These are phyloP conservation scores for Caryopteris hybrid DNA, from an alignment of 305 asterid genomes.

Conservation along the genomic window DNA sequence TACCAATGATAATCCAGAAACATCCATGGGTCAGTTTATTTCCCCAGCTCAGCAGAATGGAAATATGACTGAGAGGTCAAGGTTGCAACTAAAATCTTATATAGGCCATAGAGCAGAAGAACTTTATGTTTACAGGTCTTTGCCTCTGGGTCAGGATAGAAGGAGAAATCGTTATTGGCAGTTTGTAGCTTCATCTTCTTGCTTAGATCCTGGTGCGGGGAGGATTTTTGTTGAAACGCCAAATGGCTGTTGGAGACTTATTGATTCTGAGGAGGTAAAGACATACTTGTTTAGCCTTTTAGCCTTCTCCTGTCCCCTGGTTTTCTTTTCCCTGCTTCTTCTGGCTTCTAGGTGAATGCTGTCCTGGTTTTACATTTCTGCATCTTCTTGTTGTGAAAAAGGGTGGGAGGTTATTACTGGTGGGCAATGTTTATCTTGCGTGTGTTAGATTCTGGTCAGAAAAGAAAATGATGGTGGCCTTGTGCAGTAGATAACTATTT, in stretches of 20 bases:
- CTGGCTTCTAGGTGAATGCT: not conserved
- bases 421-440: not conserved
- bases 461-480: not conserved
- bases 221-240: slow-evolving; percentile 85
- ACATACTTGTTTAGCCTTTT: not conserved
- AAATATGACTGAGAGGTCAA: slow-evolving; percentile 75
- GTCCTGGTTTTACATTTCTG: not conserved
- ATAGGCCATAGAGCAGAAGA: slow-evolving; percentile 93
- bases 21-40: slow-evolving; percentile 35
- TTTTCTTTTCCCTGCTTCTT: not conserved
- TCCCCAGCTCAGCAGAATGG: slow-evolving; percentile 65
- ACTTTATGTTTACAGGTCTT: slow-evolving; percentile 81
- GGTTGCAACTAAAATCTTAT: slow-evolving; percentile 84
- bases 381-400: not conserved
- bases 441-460: not conserved
- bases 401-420: not conserved
- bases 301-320: not conserved
- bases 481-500: not conserved
- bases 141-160: slow-evolving; percentile 97
- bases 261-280: slow-evolving; percentile 81
- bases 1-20: slow-evolving; percentile 34
- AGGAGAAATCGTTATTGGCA: slow-evolving; percentile 97
- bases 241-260: slow-evolving; percentile 74
- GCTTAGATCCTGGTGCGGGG: slow-evolving; percentile 95
- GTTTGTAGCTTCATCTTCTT: slow-evolving; percentile 77